phyloP scores from a whole-genome alignment of 225 moss, liverwort and hornwort genomes.

The Bryum argenteum region DNA sequence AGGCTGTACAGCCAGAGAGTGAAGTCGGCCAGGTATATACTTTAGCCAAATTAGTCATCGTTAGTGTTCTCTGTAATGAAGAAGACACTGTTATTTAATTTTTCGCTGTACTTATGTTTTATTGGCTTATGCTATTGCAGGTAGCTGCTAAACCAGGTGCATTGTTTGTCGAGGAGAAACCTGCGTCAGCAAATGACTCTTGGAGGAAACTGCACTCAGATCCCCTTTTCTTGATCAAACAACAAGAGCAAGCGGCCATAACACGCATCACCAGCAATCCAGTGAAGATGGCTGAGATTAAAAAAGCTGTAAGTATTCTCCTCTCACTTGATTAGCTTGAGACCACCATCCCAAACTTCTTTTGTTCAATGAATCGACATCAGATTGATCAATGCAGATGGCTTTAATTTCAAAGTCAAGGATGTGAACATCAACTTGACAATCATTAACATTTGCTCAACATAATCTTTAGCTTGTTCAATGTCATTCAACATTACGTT shows the following conservation, averaged over 20 bases:
- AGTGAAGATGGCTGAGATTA: conserved; percentile 84
- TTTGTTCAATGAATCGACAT: not conserved
- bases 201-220: conserved; percentile 99
- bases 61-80: not conserved
- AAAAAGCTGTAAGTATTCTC: conserved; percentile 47
- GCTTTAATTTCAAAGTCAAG: too few species aligned
- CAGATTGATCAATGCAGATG: not conserved
- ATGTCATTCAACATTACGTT: not conserved
- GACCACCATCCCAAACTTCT: not conserved
- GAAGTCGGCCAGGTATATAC: conserved; percentile 57
- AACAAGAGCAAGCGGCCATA: conserved; percentile 92
- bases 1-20: conserved; percentile 60
- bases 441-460: too few species aligned
- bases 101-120: conserved; percentile 8
- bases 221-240: conserved; percentile 83
- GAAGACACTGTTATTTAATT: not conserved
- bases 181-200: conserved; percentile 85
- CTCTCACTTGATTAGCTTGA: conserved; percentile 3
- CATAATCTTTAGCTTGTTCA: not conserved
- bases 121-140: conserved; percentile 30
- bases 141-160: conserved; percentile 78
- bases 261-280: conserved; percentile 89
- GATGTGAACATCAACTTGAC: not conserved
- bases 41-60: not conserved
- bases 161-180: conserved; percentile 74